phyloP scores from a whole-genome alignment of 2,329 filamentous ascomycete species.

The Fusarium praegraminearum region DNA sequence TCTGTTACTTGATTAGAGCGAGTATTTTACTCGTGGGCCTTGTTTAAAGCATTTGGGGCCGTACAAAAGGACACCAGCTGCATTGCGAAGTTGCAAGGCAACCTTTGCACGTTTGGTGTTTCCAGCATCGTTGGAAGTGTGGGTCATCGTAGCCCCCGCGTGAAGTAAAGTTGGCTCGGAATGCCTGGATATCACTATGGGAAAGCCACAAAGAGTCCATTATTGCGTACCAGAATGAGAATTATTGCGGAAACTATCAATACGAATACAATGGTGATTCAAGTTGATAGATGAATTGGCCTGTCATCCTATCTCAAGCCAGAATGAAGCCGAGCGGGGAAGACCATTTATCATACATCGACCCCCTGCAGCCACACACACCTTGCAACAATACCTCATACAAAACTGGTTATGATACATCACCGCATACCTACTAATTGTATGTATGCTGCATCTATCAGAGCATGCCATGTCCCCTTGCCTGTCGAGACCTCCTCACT shows the following conservation, averaged over 20 bases:
- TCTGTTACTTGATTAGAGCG: constrained; percentile 51
- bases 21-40: neutral
- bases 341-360: constrained; percentile 10
- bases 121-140: constrained; percentile 64
- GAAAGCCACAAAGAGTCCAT: constrained; percentile 32
- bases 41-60: constrained; percentile 22
- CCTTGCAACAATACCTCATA: constrained; percentile 1
- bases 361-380: constrained; percentile 27
- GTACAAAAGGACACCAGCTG: constrained; percentile 67
- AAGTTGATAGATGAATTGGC: neutral
- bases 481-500: constrained; percentile 51
- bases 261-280: neutral
- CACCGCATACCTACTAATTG: too few species aligned
- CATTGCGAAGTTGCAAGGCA: constrained; percentile 61
- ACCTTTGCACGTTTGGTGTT: constrained; percentile 59
- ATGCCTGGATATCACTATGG: constrained; percentile 18
- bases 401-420: constrained; percentile 14
- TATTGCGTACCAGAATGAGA: neutral
- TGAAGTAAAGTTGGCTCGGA: constrained; percentile 51
- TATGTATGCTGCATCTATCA: constrained; percentile 5
- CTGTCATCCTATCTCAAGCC: constrained; percentile 6
- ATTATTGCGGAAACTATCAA: neutral
- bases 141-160: constrained; percentile 48
- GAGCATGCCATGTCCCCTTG: constrained; percentile 24
- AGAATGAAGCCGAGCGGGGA: constrained; percentile 31